Base-by-base conservation (phyloP, 768 basidiomycete genomes). In the Pleurotus citrinopileatus region DNA sequence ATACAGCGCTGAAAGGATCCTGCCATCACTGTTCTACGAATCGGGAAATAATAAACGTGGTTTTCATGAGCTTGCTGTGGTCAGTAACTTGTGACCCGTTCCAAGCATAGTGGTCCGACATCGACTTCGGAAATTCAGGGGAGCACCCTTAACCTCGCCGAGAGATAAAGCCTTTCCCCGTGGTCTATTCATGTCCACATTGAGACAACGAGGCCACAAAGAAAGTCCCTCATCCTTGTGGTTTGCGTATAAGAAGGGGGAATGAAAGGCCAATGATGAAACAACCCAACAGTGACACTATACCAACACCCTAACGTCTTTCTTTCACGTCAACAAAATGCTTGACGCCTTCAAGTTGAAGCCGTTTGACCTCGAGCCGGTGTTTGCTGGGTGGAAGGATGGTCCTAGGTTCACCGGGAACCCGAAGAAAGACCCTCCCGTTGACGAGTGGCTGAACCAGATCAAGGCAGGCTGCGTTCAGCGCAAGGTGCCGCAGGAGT, bases 291-390 rank as follows among this genome's bases (percentile, higher is more conserved):
- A 3, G 17, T 15, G 15, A 29, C 28, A 25, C 45, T 26, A 27
- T n/a, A 53, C 26, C 20, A 42, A 48, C 51, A 42, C 42, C 42
- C 44, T 46, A 42, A 42, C 37, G 36, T 32, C 47, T 40, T 46
- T 10, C 32, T n/a, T n/a, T n/a, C 32, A 34, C 32, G 32, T 40
- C 2, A 40, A 54, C 42, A 63, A 52, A 23, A 81, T 90, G 76
- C 79, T 90, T 27, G 82, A 83, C 63, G 86, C 85, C 52, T 91
- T 91, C 80, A 89, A 87, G 70, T 75, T 89, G 65, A 89, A 89
- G 61, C 80, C 84, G 17, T 89, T 84, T 63, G 81, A 90, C 72
- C 80, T 91, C 58, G 80, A 83, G 59, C 86, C 88, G 20, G 65
- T 89, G 58, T 81, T 75, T 60, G 79, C 77, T 13, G 68, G 80